These are phyloP conservation scores for Nemania sp. DNA, from an alignment of 2,329 filamentous ascomycete species.

Conservation along the genomic window DNA sequence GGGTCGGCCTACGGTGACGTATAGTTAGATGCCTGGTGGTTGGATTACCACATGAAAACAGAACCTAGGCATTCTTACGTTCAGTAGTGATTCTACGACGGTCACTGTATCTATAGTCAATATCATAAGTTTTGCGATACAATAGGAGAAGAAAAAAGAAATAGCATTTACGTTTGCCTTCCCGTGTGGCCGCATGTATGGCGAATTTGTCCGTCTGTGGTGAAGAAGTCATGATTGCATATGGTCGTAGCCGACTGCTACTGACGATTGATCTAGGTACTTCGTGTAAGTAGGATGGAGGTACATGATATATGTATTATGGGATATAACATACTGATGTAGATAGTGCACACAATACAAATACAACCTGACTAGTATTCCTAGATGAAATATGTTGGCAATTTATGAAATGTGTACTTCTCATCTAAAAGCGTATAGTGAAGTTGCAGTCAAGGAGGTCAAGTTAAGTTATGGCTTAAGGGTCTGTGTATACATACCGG, in stretches of 20 bases:
- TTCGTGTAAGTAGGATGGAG: neutral
- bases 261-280: neutral
- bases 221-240: constrained; percentile 44
- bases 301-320: no score
- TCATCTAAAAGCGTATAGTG: neutral
- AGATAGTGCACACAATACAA: neutral
- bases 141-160: neutral
- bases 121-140: neutral
- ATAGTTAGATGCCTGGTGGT: constrained; percentile 26
- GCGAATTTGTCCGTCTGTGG: constrained; percentile 73
- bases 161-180: constrained; percentile 78
- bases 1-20: constrained; percentile 73
- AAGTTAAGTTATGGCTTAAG: neutral
- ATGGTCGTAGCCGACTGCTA: neutral
- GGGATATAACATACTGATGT: neutral
- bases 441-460: neutral
- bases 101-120: constrained; percentile 62
- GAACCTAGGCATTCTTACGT: constrained; percentile 60
- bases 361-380: neutral
- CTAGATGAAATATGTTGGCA: neutral
- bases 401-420: neutral
- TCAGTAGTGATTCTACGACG: constrained; percentile 79
- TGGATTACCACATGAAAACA: neutral
- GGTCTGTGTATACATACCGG: neutral
- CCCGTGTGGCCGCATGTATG: constrained; percentile 87